These are phyloP conservation scores for Pouteria glomerata DNA, from an alignment of 148 eudicot genomes.

Conservation along the genomic window DNA sequence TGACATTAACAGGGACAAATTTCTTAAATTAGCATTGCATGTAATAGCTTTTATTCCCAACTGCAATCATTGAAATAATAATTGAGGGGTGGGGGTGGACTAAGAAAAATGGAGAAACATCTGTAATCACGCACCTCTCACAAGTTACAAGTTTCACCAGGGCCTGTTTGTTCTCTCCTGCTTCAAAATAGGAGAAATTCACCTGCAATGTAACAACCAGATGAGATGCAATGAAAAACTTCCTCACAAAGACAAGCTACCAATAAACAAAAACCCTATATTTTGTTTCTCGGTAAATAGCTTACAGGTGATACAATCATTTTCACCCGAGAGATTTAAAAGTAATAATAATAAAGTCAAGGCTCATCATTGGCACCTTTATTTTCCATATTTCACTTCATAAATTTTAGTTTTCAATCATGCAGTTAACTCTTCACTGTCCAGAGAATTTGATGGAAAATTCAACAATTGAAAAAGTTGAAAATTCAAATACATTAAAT, in stretches of 20 bases:
- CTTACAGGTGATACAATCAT: no score
- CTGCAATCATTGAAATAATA: background rate
- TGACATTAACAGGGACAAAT: no score
- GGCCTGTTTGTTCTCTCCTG: slow-evolving; percentile 88
- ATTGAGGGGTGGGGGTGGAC: background rate
- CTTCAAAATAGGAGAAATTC: slow-evolving; percentile 80
- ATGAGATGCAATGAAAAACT: background rate
- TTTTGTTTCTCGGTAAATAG: no score
- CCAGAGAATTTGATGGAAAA: no score
- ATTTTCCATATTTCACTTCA: no score
- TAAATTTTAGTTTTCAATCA: no score
- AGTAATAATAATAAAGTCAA: background rate
- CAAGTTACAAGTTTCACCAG: slow-evolving; percentile 87
- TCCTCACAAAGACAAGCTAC: background rate
- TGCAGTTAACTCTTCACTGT: no score
- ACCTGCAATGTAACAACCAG: slow-evolving; percentile 41
- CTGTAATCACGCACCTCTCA: slow-evolving; percentile 48
- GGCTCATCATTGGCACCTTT: no score
- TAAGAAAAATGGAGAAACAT: slow-evolving; percentile 5
- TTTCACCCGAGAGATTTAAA: no score
- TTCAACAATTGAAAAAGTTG: no score
- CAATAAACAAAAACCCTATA: background rate
- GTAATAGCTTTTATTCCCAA: background rate
- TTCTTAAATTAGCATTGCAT: no score
- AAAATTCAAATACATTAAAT: no score